These are phyloP conservation scores for Nicotiana tabacum DNA, from an alignment of 257 asterid species.

Conservation along the genomic window DNA sequence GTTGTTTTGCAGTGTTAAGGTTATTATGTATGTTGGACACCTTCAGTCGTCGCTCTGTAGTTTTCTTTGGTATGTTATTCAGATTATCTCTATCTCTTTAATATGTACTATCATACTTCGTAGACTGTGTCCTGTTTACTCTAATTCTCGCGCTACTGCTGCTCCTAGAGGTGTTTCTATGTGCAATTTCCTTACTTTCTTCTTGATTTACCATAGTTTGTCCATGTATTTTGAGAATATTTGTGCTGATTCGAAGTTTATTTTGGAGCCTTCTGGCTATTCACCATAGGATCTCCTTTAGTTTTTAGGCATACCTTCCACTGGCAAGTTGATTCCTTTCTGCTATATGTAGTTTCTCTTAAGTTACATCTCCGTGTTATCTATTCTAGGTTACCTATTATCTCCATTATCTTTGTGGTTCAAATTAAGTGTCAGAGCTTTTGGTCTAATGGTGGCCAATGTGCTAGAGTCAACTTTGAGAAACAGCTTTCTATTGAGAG, in stretches of 20 bases:
- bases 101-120: slow-evolving; percentile 10
- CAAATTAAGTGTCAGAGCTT: not conserved
- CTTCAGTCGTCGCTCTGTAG: slow-evolving; percentile 15
- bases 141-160: not conserved
- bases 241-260: not conserved
- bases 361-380: not conserved
- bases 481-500: not conserved
- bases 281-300: not conserved
- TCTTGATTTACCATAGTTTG: not conserved
- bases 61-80: slow-evolving; percentile 7
- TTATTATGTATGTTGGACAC: slow-evolving; percentile 26
- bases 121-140: slow-evolving; percentile 13
- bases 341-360: not conserved
- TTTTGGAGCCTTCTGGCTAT: not conserved
- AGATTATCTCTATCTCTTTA: not conserved
- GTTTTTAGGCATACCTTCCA: not conserved
- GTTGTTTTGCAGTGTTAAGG: not conserved
- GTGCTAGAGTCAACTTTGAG: not conserved
- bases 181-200: not conserved
- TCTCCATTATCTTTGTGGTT: not conserved
- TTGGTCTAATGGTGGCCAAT: not conserved
- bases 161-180: not conserved
- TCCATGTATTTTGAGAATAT: not conserved
- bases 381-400: not conserved
- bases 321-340: not conserved